Evolutionary conservation across 352 stramenopile species (phyloP).

Genomic region (Pythium periplocum): DNA sequence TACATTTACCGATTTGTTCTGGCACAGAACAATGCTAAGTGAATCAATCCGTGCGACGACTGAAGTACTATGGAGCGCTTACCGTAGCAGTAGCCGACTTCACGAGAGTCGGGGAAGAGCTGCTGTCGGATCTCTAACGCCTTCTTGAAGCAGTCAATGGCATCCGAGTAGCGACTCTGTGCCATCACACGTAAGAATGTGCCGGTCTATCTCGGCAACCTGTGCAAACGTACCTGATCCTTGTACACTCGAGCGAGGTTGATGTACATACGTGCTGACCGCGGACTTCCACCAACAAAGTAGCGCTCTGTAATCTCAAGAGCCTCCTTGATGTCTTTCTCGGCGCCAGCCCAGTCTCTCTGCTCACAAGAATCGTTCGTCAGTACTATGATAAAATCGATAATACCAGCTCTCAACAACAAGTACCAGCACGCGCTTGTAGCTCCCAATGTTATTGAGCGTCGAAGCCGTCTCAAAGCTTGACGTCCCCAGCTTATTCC

Average conservation of each 20-base stretch:
- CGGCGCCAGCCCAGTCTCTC: conserved; percentile 59
- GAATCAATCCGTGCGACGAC: not conserved
- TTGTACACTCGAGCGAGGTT: conserved; percentile 75
- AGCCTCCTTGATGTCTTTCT: conserved; percentile 72
- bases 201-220: no score
- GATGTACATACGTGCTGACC: conserved; percentile 65
- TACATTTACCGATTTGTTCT: conserved; percentile 84
- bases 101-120: conserved; percentile 63
- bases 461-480: conserved; percentile 78
- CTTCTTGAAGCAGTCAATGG: conserved; percentile 59
- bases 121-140: conserved; percentile 68
- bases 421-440: conserved; percentile 64
- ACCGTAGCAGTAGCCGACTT: conserved; percentile 78
- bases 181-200: no score
- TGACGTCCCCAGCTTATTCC: conserved; percentile 62
- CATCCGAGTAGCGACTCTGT: conserved; percentile 18
- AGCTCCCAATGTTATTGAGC: conserved; percentile 82
- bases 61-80: conserved; percentile 9
- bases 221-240: conserved; percentile 41
- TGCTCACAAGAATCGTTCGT: conserved; percentile 5
- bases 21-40: not conserved
- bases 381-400: conserved; percentile 2
- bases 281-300: conserved; percentile 71
- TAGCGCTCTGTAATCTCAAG: conserved; percentile 73
- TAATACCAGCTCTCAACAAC: not conserved